Evolutionary conservation across 192 early-diverging fungal species (phyloP).

Genomic region (Dissophora globulifera): DNA sequence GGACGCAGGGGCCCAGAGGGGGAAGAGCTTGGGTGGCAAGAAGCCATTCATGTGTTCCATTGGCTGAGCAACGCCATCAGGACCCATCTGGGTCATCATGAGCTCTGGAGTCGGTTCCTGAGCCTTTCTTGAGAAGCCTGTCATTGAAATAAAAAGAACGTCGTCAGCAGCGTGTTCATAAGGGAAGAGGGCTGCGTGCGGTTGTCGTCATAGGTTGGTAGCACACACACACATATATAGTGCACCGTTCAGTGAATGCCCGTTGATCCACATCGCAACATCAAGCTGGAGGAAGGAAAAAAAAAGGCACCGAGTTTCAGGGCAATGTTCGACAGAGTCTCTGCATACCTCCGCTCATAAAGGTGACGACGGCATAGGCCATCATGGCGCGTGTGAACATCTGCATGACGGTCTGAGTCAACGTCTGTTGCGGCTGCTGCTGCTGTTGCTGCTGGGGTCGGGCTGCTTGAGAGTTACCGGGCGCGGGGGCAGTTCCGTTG

Average conservation of each 20-base stretch:
- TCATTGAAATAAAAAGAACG: neutral
- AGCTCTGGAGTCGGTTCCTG: no score
- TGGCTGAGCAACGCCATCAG: slow-evolving; percentile 21
- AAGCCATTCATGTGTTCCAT: neutral
- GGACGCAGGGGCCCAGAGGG: slow-evolving; percentile 30
- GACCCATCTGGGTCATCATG: neutral
- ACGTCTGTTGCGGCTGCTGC: slow-evolving; percentile 18
- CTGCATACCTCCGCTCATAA: slow-evolving; percentile 27
- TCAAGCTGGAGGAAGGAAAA: no score
- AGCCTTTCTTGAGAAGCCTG: slow-evolving; percentile 35
- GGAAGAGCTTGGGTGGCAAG: slow-evolving; percentile 24
- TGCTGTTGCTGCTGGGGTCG: slow-evolving; percentile 7
- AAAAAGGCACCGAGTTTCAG: no score
- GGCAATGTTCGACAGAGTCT: neutral
- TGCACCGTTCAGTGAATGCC: no score
- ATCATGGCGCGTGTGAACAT: slow-evolving; percentile 35
- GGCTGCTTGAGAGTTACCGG: neutral
- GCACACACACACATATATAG: no score
- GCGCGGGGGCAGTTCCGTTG: neutral
- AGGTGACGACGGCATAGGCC: slow-evolving; percentile 27
- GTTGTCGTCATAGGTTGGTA: no score
- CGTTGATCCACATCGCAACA: no score
- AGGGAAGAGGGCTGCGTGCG: no score
- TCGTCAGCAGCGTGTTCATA: neutral
- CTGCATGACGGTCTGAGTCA: slow-evolving; percentile 18